Evolutionary conservation across 1,284 basidiomycete genomes (phyloP).

Genomic region (Ustilago nuda): DNA sequence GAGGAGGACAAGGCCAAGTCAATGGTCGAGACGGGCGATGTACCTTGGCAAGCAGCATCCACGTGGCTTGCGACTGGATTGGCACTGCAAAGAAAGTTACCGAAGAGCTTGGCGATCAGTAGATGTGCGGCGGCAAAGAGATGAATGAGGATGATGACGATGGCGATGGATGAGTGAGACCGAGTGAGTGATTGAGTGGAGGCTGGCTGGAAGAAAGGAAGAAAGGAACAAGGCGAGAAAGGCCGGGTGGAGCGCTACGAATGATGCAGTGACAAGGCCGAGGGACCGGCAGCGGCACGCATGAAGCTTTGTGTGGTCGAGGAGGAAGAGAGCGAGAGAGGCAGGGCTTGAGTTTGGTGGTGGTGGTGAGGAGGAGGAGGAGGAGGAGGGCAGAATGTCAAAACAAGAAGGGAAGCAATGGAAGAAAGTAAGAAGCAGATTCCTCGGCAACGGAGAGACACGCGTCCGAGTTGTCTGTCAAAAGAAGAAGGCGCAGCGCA

Average conservation of each 20-base stretch:
- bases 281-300: slow-evolving; percentile 45
- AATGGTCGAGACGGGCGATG: background rate
- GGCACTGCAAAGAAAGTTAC: background rate
- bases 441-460: slow-evolving; percentile 24
- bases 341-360: background rate
- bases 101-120: background rate
- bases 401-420: background rate
- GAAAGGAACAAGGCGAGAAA: slow-evolving; percentile 15
- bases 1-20: background rate
- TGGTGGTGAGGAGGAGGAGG: too few relatives aligned
- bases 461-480: slow-evolving; percentile 15
- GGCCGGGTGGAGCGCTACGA: slow-evolving; percentile 20
- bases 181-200: slow-evolving; percentile 2
- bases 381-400: background rate
- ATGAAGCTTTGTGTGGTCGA: slow-evolving; percentile 29
- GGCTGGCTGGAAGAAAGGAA: background rate
- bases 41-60: background rate
- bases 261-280: slow-evolving; percentile 35
- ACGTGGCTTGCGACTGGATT: background rate
- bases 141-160: slow-evolving; percentile 4
- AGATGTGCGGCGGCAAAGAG: background rate
- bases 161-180: slow-evolving; percentile 15
- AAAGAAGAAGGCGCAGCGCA: slow-evolving; percentile 2
- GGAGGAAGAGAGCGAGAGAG: background rate
- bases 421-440: slow-evolving; percentile 7